Conservation (phyloP, 2,329 filamentous ascomycete species). For the Diaporthe amygdali region DNA sequence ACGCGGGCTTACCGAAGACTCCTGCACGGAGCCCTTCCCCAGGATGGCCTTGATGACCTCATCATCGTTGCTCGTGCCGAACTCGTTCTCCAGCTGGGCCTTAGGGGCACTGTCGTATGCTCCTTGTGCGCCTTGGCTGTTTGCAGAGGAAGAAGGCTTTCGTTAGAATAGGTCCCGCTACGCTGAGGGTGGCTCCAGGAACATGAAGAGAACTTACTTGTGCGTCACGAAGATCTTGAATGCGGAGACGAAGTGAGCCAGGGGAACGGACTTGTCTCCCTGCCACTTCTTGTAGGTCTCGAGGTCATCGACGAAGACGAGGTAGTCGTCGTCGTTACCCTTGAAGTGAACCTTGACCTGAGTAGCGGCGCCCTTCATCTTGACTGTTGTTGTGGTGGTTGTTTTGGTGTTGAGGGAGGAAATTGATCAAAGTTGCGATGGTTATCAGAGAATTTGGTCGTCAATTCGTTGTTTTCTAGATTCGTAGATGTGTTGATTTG, state of each 20-base stretch:
- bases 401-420: slow-evolving; percentile 9
- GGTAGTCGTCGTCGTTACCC: slow-evolving; percentile 66
- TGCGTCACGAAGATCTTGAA: slow-evolving; percentile 92
- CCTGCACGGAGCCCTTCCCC: slow-evolving; percentile 74
- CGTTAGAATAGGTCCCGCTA: not conserved
- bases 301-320: slow-evolving; percentile 65
- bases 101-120: slow-evolving; percentile 79
- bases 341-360: slow-evolving; percentile 86
- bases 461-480: slow-evolving; percentile 1
- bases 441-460: slow-evolving; percentile 23
- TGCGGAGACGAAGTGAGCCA: slow-evolving; percentile 83
- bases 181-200: not conserved
- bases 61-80: slow-evolving; percentile 80
- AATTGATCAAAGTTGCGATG: slow-evolving; percentile 3
- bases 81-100: slow-evolving; percentile 79
- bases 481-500: slow-evolving; percentile 15
- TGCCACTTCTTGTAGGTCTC: slow-evolving; percentile 81
- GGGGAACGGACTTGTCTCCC: slow-evolving; percentile 70
- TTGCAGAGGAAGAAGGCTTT: not conserved
- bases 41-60: slow-evolving; percentile 84
- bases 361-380: slow-evolving; percentile 61
- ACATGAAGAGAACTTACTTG: slow-evolving; percentile 65
- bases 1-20: slow-evolving; percentile 48
- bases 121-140: slow-evolving; percentile 85
- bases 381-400: slow-evolving; percentile 14